Percentiles rank a stretch among this genome's conserved stretches.
These are phyloP conservation scores for Hanseniaspora occidentalis DNA, from an alignment of 805 yeast genomes.

Conservation along the genomic window DNA sequence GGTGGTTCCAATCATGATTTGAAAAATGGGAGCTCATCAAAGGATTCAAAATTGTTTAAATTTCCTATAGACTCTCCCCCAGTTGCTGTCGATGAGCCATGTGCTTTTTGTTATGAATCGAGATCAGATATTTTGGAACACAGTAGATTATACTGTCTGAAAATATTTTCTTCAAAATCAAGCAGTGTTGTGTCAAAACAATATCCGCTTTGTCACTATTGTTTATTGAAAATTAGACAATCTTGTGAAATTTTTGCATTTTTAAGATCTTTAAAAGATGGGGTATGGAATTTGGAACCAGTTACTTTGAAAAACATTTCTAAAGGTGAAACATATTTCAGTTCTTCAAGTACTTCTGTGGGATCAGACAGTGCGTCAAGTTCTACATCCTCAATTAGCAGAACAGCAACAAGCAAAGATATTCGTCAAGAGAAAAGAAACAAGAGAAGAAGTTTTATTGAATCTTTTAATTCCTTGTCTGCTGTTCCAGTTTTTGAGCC, in stretches of 20 bases:
- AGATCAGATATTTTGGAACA: slow-evolving; percentile 61
- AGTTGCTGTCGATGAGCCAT: slow-evolving; percentile 61
- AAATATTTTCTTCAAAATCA: slow-evolving; percentile 28
- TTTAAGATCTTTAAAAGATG: slow-evolving; percentile 48
- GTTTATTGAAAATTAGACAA: slow-evolving; percentile 67
- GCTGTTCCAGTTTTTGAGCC: slow-evolving; percentile 10
- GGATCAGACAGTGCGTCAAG: neutral
- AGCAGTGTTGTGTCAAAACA: slow-evolving; percentile 19
- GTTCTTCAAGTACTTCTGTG: neutral
- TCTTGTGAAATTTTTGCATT: slow-evolving; percentile 76
- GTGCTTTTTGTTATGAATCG: slow-evolving; percentile 75
- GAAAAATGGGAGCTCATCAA: slow-evolving; percentile 4
- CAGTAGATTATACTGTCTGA: slow-evolving; percentile 63
- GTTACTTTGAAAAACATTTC: slow-evolving; percentile 15
- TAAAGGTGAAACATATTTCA: neutral
- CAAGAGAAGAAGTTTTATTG: slow-evolving; percentile 19
- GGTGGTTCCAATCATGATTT: slow-evolving; percentile 11
- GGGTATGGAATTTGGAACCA: slow-evolving; percentile 46
- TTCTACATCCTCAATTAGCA: no score
- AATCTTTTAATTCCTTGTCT: slow-evolving; percentile 10
- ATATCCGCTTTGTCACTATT: slow-evolving; percentile 70
- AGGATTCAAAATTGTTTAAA: slow-evolving; percentile 28
- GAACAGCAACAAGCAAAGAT: neutral
- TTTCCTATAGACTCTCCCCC: slow-evolving; percentile 45
- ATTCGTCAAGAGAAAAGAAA: slow-evolving; percentile 9